Conservation (phyloP, 2,329 filamentous ascomycete genomes). For the Alternaria triticina region DNA sequence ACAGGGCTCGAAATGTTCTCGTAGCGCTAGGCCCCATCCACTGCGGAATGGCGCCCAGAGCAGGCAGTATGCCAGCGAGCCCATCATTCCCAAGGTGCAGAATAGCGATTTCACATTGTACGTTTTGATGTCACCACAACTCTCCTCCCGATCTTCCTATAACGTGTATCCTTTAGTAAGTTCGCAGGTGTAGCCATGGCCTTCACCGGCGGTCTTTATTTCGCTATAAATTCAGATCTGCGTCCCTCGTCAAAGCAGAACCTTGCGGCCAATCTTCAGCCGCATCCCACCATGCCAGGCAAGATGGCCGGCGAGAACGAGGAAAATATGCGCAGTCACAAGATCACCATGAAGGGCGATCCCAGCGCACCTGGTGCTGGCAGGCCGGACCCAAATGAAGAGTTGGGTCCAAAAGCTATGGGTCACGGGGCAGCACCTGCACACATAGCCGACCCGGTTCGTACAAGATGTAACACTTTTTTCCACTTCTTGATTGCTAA, state of each 20-base stretch:
- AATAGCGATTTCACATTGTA: slow-evolving; percentile 52
- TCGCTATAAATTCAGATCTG: not conserved
- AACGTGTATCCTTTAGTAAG: not conserved
- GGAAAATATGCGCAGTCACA: not conserved
- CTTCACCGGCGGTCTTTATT: not conserved
- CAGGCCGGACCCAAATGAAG: not conserved
- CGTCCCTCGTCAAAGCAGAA: not conserved
- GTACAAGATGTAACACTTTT: not conserved
- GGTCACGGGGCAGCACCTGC: slow-evolving; percentile 20
- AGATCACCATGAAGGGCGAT: not conserved
- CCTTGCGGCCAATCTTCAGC: not conserved
- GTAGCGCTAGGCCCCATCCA: slow-evolving; percentile 27
- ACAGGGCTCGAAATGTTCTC: not conserved
- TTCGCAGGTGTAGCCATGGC: not conserved
- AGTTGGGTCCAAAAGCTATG: not conserved
- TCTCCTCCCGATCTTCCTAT: not conserved
- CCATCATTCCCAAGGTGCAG: slow-evolving; percentile 35
- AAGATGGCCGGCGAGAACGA: not conserved
- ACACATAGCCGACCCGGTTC: slow-evolving; percentile 37
- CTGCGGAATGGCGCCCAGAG: slow-evolving; percentile 44
- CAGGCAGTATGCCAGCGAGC: slow-evolving; percentile 46
- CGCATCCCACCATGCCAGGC: not conserved
- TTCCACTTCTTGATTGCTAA: not conserved
- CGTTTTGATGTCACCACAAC: slow-evolving; percentile 6
- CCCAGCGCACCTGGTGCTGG: not conserved